These are phyloP conservation scores for Paspalum notatum DNA, from an alignment of 176 grass and related monocot genomes.

Conservation along the genomic window DNA sequence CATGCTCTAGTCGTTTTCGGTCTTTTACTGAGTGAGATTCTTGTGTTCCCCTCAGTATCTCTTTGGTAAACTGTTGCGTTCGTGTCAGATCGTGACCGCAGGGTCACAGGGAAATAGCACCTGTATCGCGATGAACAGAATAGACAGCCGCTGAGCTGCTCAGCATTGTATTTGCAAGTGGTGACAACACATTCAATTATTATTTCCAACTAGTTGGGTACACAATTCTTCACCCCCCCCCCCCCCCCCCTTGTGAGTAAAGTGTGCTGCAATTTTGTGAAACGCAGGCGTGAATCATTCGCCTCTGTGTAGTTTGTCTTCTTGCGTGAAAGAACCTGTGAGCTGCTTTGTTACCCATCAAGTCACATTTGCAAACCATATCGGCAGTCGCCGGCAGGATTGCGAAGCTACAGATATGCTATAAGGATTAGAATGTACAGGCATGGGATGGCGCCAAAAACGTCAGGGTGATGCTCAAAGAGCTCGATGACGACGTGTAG, in stretches of 20 bases:
- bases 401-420: not conserved
- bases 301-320: not conserved
- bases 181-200: no score
- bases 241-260: no score
- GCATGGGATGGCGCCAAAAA: slow-evolving; percentile 25
- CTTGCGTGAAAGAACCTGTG: not conserved
- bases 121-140: slow-evolving; percentile 10
- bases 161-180: not conserved
- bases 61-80: slow-evolving; percentile 3
- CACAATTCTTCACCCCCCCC: no score
- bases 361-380: not conserved
- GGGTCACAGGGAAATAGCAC: slow-evolving; percentile 19
- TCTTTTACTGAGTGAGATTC: slow-evolving; percentile 30
- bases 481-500: no score
- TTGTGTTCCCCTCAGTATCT: slow-evolving; percentile 26
- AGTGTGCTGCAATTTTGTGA: not conserved
- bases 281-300: not conserved
- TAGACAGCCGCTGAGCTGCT: not conserved
- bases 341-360: not conserved
- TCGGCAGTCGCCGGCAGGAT: slow-evolving; percentile 5
- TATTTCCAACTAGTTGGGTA: not conserved
- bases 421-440: not conserved
- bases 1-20: slow-evolving; percentile 50
- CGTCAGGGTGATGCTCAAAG: slow-evolving; percentile 10
- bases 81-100: slow-evolving; percentile 24